phyloP scores from a whole-genome alignment of 2,329 filamentous ascomycete species.

The Rutstroemia sp. region DNA sequence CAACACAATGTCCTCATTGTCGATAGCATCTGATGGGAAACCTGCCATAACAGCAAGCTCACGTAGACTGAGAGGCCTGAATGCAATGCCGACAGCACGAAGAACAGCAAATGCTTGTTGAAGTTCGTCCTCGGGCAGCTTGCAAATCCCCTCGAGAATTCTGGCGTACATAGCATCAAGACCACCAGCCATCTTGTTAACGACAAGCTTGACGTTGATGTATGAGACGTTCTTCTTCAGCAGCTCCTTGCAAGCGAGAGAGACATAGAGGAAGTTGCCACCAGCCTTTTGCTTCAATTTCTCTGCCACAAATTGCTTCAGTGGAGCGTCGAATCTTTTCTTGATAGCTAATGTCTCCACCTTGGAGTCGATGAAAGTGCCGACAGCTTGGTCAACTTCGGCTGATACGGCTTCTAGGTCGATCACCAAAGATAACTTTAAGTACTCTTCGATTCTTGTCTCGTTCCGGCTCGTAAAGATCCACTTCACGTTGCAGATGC shows the following conservation, averaged over 20 bases:
- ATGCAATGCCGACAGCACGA: constrained; percentile 6
- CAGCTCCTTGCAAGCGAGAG: constrained; percentile 9
- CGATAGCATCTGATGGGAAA: constrained; percentile 1
- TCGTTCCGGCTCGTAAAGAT: constrained; percentile 10
- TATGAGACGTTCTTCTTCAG: constrained; percentile 4
- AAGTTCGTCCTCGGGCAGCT: constrained; percentile 6
- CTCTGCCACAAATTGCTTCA: constrained; percentile 5
- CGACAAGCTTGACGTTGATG: constrained; percentile 7
- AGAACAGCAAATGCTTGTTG: constrained; percentile 7
- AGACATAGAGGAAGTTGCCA: constrained; percentile 5
- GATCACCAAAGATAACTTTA: constrained; percentile 4
- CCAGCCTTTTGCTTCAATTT: constrained; percentile 4
- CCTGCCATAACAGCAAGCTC: constrained; percentile 9
- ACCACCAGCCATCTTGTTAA: constrained; percentile 3
- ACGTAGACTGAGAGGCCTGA: constrained; percentile 7
- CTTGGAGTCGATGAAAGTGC: constrained; percentile 3
- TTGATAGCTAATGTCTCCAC: background rate
- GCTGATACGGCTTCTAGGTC: constrained; percentile 1
- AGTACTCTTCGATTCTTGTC: constrained; percentile 5
- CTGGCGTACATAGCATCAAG: constrained; percentile 6
- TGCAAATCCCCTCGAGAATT: constrained; percentile 3
- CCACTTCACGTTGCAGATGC: constrained; percentile 10
- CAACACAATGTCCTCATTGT: constrained; percentile 4
- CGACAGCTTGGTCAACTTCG: background rate
- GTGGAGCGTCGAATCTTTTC: constrained; percentile 7